Evolutionary conservation across 129 eudicot genomes (phyloP).

Genomic region (Centaurea solstitialis): DNA sequence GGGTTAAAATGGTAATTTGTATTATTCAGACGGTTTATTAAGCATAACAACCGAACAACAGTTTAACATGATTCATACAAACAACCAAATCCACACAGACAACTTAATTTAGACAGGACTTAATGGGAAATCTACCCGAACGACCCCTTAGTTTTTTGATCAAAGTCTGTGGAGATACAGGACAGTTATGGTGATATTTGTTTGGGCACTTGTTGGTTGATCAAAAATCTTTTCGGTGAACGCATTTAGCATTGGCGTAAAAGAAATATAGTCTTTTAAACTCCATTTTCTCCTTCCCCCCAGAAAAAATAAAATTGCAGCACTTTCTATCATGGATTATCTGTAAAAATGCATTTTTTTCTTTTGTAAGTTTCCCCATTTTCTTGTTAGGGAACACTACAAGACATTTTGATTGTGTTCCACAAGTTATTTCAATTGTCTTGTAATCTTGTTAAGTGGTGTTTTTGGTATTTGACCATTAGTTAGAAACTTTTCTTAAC

Average conservation of each 20-base stretch:
- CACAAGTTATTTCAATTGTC: background rate
- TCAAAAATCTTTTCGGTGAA: background rate
- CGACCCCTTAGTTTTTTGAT: too few species aligned
- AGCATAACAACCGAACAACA: too few species aligned
- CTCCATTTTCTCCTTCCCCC: background rate
- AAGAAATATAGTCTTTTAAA: background rate
- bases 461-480: background rate
- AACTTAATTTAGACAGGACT: too few species aligned
- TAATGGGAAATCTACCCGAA: too few species aligned
- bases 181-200: background rate
- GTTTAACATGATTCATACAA: too few species aligned
- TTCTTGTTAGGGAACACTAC: background rate
- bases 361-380: background rate
- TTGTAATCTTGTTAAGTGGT: background rate
- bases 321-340: background rate
- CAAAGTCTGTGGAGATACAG: background rate
- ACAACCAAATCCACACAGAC: too few species aligned
- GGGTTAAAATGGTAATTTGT: too few species aligned
- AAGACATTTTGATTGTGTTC: background rate
- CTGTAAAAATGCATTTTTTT: too few species aligned
- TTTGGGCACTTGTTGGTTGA: background rate
- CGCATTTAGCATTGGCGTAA: background rate
- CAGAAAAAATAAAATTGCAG: background rate
- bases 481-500: background rate
- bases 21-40: too few species aligned